Evolutionary conservation across 257 asterid species (phyloP).

Genomic region (Ilex aquifolium): DNA sequence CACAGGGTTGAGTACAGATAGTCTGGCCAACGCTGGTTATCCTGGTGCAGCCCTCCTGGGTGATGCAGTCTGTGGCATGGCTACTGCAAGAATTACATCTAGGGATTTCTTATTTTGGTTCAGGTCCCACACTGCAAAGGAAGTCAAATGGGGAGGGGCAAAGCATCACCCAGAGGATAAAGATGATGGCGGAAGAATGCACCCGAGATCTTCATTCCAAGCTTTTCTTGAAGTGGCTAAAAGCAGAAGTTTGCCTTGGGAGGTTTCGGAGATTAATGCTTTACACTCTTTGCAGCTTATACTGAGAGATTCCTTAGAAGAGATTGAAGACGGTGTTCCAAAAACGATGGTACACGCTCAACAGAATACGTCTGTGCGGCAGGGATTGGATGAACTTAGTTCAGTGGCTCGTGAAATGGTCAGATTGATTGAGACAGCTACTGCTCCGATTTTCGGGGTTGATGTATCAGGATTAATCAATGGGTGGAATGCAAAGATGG

Average conservation of each 20-base stretch:
- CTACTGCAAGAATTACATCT: conserved; percentile 40
- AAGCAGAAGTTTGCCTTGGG: conserved; percentile 52
- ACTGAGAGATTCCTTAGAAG: conserved; percentile 42
- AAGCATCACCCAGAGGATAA: conserved; percentile 43
- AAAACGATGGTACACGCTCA: conserved; percentile 14
- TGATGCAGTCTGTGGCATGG: conserved; percentile 60
- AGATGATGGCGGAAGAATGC: conserved; percentile 53
- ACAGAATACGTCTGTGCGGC: conserved; percentile 12
- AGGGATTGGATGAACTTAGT: conserved; percentile 31
- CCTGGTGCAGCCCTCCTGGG: conserved; percentile 46
- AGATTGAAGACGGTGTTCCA: conserved; percentile 19
- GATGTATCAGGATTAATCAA: conserved; percentile 46
- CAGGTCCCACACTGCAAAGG: conserved; percentile 48
- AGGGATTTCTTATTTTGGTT: conserved; percentile 57
- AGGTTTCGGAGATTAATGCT: conserved; percentile 48
- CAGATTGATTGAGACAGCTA: conserved; percentile 54
- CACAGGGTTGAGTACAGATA: conserved; percentile 51
- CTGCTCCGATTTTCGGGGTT: conserved; percentile 61
- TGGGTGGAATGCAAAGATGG: conserved; percentile 66
- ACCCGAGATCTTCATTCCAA: conserved; percentile 58
- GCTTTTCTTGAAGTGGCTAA: conserved; percentile 58
- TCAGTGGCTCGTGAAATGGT: conserved; percentile 47
- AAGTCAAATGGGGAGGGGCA: conserved; percentile 59
- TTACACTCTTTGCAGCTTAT: conserved; percentile 62
- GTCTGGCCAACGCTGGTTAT: conserved; percentile 51